Evolutionary conservation across 257 asterid genomes (phyloP).

Genomic region (Scutellaria baicalensis): DNA sequence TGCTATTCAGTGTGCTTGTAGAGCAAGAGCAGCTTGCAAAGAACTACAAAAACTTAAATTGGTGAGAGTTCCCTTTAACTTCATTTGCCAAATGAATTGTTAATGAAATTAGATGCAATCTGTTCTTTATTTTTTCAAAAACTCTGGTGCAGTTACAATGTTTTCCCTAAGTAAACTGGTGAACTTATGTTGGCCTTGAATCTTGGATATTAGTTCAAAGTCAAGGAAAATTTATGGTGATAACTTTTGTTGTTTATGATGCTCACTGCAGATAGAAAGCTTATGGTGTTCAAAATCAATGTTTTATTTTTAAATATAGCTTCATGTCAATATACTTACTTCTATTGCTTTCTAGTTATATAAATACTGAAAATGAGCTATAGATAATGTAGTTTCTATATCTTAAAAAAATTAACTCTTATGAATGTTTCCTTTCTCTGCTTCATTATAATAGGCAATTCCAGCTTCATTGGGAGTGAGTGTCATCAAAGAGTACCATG

Average conservation of each 20-base stretch:
- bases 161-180: neutral
- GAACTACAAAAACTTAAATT: constrained; percentile 30
- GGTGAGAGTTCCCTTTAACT: constrained; percentile 27
- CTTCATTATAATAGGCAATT: too few relatives aligned
- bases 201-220: neutral
- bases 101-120: neutral
- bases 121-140: neutral
- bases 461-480: too few relatives aligned
- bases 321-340: too few relatives aligned
- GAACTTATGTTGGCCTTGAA: neutral
- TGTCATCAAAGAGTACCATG: too few relatives aligned
- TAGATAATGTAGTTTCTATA: too few relatives aligned
- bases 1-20: constrained; percentile 38
- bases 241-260: neutral
- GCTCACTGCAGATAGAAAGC: neutral
- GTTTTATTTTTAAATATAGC: too few relatives aligned
- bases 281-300: neutral
- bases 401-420: too few relatives aligned
- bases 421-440: too few relatives aligned
- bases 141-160: neutral
- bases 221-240: neutral
- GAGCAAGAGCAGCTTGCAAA: constrained; percentile 23
- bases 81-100: neutral
- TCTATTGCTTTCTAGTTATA: too few relatives aligned
- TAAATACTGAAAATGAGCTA: too few relatives aligned